Evolutionary conservation across 352 stramenopile genomes (phyloP), one percentile per base, ranked within the genome.

Genomic region (Globisporangium irregulare): DNA sequence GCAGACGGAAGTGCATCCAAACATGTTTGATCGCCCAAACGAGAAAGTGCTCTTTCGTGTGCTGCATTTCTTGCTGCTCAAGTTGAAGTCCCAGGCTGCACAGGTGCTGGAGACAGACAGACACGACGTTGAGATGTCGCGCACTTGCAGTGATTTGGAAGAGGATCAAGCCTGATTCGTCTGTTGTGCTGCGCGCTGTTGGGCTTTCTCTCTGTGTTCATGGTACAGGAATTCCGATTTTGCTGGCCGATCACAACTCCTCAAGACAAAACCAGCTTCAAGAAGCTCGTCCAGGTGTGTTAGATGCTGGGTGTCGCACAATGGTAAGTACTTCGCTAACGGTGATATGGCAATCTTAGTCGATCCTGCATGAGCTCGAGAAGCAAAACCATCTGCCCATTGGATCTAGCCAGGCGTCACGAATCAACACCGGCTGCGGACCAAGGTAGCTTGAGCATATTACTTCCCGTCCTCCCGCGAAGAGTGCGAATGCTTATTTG

Each of bases 261-360:
- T 9, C 82, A 88, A 54, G 80, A 87, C 68, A 89, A 89, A 66
- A 76, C 67, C 58, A 86, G 74, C 43, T 87, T 89, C 64, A 87
- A 90, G 71, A 70, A 80, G 14, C 70, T 84, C n/a, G 77, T 82
- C 3, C 79, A 90, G 71, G 81, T 87, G 20, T 14, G 32, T 60
- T 8, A 50, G 2, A 25, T 12, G 4, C 14, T 64, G 20, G 7
- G 15, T 59, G 20, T 50, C 20, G 4, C 51, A 7, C 20, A 27
- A 7, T 15, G 2, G 3, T 46, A n/a, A 46, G 20, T 22, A 22
- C 7, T 7, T 51, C 18, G 43, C 43, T 51, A 22, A 51, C 43
- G 18, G 43, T 51, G 18, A 1, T 60, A 4, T 22, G n/a, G 18
- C n/a, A 32, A 18, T 63, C 55, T 3, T 41, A 84, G 80, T 66